Percentiles rank a stretch among this genome's conserved stretches.
phyloP scores from a whole-genome alignment of 2,329 filamentous ascomycete genomes.

The Fusarium xyrophilum region DNA sequence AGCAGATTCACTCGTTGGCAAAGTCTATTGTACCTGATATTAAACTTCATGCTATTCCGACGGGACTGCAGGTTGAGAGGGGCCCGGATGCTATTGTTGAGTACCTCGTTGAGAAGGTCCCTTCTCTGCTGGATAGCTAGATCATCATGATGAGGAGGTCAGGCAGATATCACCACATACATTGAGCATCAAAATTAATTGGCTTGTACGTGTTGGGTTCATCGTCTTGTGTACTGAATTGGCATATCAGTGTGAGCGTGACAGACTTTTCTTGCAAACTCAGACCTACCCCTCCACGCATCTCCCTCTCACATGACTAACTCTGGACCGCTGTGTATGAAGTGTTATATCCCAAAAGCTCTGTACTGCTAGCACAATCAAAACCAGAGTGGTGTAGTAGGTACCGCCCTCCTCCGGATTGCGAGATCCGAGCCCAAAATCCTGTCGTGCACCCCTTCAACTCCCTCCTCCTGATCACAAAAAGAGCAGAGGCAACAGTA shows the following conservation, averaged over 20 bases:
- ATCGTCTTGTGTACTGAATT: fast-evolving
- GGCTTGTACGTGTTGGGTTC: fast-evolving
- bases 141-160: fast-evolving
- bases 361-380: neutral
- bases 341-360: neutral
- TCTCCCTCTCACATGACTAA: fast-evolving
- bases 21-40: conserved; percentile 15
- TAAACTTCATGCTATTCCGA: conserved; percentile 7
- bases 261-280: neutral
- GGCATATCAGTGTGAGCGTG: fast-evolving
- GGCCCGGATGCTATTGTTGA: conserved; percentile 14
- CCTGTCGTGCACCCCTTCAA: neutral
- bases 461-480: neutral
- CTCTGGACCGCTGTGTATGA: fast-evolving
- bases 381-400: neutral
- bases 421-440: neutral
- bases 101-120: conserved; percentile 12
- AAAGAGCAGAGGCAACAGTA: neutral
- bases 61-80: conserved; percentile 5
- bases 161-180: neutral
- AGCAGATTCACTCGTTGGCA: conserved; percentile 10
- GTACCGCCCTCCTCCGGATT: neutral
- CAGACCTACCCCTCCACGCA: fast-evolving
- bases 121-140: conserved; percentile 8
- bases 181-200: neutral